These are phyloP conservation scores for Eucalyptus urophylla DNA, from an alignment of 345 rosid genomes.

Conservation along the genomic window DNA sequence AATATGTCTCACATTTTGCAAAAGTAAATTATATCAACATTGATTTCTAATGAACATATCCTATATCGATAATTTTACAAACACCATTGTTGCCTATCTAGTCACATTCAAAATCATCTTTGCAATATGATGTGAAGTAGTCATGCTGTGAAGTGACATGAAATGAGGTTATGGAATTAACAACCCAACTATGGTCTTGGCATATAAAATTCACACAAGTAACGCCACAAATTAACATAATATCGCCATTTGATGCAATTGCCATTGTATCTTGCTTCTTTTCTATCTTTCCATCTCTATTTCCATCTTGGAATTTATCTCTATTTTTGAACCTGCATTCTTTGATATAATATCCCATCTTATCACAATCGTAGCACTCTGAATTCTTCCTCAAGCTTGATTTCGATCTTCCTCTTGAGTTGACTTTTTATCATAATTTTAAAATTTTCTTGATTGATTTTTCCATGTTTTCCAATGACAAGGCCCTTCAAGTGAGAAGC, in stretches of 20 bases:
- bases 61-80: not conserved
- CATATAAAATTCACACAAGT: not conserved
- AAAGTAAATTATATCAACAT: not conserved
- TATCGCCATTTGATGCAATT: not conserved
- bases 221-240: not conserved
- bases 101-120: not conserved
- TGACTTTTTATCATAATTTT: not conserved
- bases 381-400: not conserved
- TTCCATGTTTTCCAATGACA: not conserved
- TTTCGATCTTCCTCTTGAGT: not conserved
- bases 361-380: not conserved
- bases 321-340: not conserved
- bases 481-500: not conserved
- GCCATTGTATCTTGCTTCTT: not conserved
- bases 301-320: not conserved
- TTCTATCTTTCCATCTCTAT: not conserved
- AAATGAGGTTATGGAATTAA: not conserved
- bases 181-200: not conserved
- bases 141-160: not conserved
- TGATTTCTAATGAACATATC: not conserved
- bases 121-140: not conserved
- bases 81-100: not conserved
- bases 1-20: not conserved
- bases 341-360: not conserved
- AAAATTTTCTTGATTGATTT: not conserved